phyloP scores from a whole-genome alignment of 1,139 yeast species.

The Geotrichum aggregatum region DNA sequence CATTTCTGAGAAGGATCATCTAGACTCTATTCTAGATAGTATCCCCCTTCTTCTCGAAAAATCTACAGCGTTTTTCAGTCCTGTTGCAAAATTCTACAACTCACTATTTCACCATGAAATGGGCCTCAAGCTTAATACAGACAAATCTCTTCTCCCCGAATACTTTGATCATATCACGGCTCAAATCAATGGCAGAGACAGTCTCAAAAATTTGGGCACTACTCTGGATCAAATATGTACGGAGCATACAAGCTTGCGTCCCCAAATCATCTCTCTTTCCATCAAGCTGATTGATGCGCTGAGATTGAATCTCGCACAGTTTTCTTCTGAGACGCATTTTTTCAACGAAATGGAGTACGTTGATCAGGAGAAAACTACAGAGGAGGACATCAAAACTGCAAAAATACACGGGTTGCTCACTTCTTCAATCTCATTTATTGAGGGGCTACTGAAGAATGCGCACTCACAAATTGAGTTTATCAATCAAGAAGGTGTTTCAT shows the following conservation, averaged over 20 bases:
- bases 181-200: slow-evolving; percentile 27
- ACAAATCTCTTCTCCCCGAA: slow-evolving; percentile 49
- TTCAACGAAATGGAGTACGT: slow-evolving; percentile 21
- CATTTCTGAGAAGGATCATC: slow-evolving; percentile 70
- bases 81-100: slow-evolving; percentile 74
- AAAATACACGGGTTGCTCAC: slow-evolving; percentile 17
- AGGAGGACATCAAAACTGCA: slow-evolving; percentile 18
- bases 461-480: slow-evolving; percentile 36
- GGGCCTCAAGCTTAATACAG: slow-evolving; percentile 59
- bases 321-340: slow-evolving; percentile 13
- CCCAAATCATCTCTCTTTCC: slow-evolving; percentile 52
- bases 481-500: slow-evolving; percentile 33
- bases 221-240: slow-evolving; percentile 78
- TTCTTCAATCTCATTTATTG: slow-evolving; percentile 31
- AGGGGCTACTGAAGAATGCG: slow-evolving; percentile 36
- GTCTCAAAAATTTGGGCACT: slow-evolving; percentile 56
- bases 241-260: slow-evolving; percentile 72
- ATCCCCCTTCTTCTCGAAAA: slow-evolving; percentile 53
- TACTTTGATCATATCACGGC: slow-evolving; percentile 25
- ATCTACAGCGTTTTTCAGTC: slow-evolving; percentile 54
- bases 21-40: slow-evolving; percentile 56
- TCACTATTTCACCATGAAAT: slow-evolving; percentile 76
- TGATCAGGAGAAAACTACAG: slow-evolving; percentile 17
- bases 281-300: slow-evolving; percentile 47
- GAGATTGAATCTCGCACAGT: slow-evolving; percentile 36